Evolutionary conservation across 2,329 filamentous ascomycete genomes (phyloP).

Genomic region (Arthrobotrys megalospora): DNA sequence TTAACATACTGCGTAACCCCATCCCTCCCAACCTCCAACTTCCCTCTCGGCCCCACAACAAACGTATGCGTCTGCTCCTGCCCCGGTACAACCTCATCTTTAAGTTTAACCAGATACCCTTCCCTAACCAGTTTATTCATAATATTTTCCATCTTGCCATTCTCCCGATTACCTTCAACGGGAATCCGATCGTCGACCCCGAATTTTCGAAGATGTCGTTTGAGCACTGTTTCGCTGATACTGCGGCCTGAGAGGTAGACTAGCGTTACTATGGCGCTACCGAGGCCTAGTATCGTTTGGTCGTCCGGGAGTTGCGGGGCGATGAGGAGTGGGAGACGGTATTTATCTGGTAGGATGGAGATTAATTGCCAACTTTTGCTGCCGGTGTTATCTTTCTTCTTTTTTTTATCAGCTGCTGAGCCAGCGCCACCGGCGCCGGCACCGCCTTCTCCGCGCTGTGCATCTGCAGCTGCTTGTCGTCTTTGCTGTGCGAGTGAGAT

Average conservation of each 20-base stretch:
- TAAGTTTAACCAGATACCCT: conserved; percentile 83
- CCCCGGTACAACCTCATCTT: conserved; percentile 73
- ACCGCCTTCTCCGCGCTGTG: conserved; percentile 40
- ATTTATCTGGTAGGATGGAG: conserved; percentile 78
- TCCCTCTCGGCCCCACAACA: conserved; percentile 86
- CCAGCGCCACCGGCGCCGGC: background rate
- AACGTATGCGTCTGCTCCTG: conserved; percentile 86
- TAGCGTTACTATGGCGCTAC: conserved; percentile 82
- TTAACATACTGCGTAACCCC: conserved; percentile 80
- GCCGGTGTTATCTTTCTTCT: conserved; percentile 68
- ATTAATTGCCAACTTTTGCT: conserved; percentile 84
- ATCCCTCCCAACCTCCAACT: conserved; percentile 84
- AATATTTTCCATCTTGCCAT: conserved; percentile 81
- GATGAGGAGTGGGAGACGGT: conserved; percentile 78
- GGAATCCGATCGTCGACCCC: conserved; percentile 74
- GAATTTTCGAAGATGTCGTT: conserved; percentile 74
- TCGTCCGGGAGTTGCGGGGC: conserved; percentile 79
- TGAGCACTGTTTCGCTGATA: conserved; percentile 83
- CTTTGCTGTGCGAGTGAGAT: conserved; percentile 74
- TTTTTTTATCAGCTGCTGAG: conserved; percentile 68
- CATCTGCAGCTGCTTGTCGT: conserved; percentile 64
- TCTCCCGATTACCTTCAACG: conserved; percentile 80
- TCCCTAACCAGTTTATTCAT: conserved; percentile 83
- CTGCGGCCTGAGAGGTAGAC: conserved; percentile 82
- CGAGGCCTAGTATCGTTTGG: conserved; percentile 84